Evolutionary conservation across 176 grass and related monocot species (phyloP).

Genomic region (Eragrostis nindensis): DNA sequence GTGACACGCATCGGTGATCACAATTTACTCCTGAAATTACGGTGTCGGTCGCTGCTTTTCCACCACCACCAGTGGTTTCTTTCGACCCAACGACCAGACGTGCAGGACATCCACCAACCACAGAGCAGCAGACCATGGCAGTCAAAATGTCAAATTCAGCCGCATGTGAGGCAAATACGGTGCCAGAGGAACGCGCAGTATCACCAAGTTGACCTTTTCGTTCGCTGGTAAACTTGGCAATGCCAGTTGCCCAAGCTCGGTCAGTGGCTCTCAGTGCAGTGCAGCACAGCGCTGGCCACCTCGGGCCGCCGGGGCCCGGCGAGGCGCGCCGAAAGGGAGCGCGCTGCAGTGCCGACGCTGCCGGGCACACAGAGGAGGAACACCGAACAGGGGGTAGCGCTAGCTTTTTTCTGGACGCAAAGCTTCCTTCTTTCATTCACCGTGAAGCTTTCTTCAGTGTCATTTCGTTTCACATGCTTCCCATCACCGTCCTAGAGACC

Average conservation of each 20-base stretch:
- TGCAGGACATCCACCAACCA: not conserved
- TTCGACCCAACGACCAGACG: not conserved
- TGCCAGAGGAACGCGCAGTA: not conserved
- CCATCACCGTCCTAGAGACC: not conserved
- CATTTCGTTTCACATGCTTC: conserved; percentile 3
- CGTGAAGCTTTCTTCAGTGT: not conserved
- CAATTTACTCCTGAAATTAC: not conserved
- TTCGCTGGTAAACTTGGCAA: not conserved
- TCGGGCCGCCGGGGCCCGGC: not conserved
- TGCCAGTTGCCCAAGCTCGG: not conserved
- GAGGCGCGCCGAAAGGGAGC: not conserved
- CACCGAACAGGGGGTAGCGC: too few species aligned
- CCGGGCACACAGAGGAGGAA: too few species aligned
- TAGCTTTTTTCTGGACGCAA: too few species aligned
- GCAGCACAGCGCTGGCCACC: not conserved
- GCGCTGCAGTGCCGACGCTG: too few species aligned
- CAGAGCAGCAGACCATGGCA: not conserved
- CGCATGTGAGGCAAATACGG: not conserved
- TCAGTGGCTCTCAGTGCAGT: not conserved
- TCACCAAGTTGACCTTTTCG: not conserved
- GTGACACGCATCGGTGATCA: not conserved
- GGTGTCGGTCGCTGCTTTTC: conserved; percentile 2
- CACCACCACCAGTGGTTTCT: not conserved
- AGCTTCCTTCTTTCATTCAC: not conserved
- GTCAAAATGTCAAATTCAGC: not conserved